Conservation (phyloP, 2,329 filamentous ascomycete species). For the Dothiorella sarmentorum region DNA sequence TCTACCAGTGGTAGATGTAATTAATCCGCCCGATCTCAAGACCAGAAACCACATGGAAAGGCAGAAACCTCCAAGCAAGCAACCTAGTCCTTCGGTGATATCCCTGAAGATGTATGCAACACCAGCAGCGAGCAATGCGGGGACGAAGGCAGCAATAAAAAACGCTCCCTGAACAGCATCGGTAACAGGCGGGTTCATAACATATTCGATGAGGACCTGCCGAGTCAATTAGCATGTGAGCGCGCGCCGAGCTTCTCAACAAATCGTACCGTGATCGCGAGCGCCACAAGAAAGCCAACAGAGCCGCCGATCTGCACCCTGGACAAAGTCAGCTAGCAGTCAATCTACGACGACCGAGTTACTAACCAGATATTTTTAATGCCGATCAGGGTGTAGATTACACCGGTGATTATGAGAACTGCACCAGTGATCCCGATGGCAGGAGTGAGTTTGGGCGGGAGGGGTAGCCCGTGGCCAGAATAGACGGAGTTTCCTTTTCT, state of each 20-base stretch:
- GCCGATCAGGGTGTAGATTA: conserved; percentile 69
- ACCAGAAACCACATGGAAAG: conserved; percentile 88
- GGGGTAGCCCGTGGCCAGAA: conserved; percentile 53
- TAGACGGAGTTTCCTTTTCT: conserved; percentile 13
- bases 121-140: conserved; percentile 70
- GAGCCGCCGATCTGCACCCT: conserved; percentile 55
- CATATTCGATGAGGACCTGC: conserved; percentile 72
- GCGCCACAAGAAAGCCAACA: conserved; percentile 65
- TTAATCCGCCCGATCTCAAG: conserved; percentile 70
- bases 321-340: conserved; percentile 22
- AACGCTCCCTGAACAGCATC: conserved; percentile 81
- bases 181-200: conserved; percentile 75
- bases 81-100: conserved; percentile 79
- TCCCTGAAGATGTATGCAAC: conserved; percentile 77
- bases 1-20: conserved; percentile 60
- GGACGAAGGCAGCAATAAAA: conserved; percentile 71
- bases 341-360: background rate
- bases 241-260: conserved; percentile 24
- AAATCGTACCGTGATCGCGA: conserved; percentile 62
- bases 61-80: conserved; percentile 81
- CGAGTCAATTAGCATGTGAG: conserved; percentile 21
- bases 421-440: conserved; percentile 75
- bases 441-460: conserved; percentile 73
- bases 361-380: conserved; percentile 70
- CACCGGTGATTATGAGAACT: conserved; percentile 70